Conservation (phyloP, 1,284 basidiomycete species). For the Sporisorium exsertum region DNA sequence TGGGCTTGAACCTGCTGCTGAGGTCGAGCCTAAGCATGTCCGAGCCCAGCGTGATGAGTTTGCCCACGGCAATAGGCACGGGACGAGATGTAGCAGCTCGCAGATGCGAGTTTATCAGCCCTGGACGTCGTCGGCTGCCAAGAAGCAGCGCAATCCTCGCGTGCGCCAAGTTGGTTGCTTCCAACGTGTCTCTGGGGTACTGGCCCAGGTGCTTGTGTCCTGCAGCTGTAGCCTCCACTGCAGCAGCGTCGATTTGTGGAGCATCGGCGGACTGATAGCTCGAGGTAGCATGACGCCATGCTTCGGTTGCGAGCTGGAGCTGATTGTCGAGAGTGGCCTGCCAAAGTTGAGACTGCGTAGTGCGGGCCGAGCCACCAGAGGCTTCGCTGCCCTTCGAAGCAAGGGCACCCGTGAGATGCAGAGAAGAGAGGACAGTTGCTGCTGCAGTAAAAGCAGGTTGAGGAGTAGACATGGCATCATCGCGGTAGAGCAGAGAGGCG, state of each 20-base stretch:
- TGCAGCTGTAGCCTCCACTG: slow-evolving; percentile 3
- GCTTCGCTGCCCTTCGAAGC: slow-evolving; percentile 43
- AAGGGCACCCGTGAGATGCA: slow-evolving; percentile 55
- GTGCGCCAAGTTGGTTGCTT: slow-evolving; percentile 32
- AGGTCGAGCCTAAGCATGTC: slow-evolving; percentile 72
- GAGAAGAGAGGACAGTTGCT: slow-evolving; percentile 40
- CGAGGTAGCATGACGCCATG: slow-evolving; percentile 35
- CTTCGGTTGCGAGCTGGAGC: slow-evolving; percentile 30
- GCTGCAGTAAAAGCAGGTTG: slow-evolving; percentile 26
- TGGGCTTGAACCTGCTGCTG: slow-evolving; percentile 32
- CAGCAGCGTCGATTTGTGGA: not conserved
- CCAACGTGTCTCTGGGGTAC: slow-evolving; percentile 35
- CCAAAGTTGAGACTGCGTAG: slow-evolving; percentile 59
- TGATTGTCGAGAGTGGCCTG: slow-evolving; percentile 36
- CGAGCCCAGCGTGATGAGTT: slow-evolving; percentile 68
- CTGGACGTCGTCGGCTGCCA: slow-evolving; percentile 31
- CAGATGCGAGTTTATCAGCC: slow-evolving; percentile 40
- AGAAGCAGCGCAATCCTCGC: slow-evolving; percentile 35
- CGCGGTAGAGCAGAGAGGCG: slow-evolving; percentile 38
- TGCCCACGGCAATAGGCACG: slow-evolving; percentile 80
- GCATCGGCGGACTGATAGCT: slow-evolving; percentile 25
- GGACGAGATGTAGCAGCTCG: slow-evolving; percentile 74
- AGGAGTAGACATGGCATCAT: slow-evolving; percentile 11
- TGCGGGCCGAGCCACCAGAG: slow-evolving; percentile 30
- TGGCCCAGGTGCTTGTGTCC: slow-evolving; percentile 18